Evolutionary conservation across 345 rosid species (phyloP).

Genomic region (Camelina hispida): DNA sequence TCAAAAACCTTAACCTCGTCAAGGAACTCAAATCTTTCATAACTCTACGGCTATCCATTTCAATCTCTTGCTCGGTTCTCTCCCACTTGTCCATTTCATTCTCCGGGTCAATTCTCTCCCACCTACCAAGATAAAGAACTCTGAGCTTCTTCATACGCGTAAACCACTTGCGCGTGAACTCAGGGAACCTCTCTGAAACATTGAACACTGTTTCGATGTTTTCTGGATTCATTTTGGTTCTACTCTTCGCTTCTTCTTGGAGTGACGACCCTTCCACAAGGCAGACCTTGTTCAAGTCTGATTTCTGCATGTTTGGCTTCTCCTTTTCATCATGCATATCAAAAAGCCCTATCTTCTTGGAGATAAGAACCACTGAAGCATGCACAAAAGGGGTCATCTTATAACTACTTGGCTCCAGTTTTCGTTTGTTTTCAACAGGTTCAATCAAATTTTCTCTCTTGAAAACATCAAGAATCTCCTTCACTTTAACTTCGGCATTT

Average conservation of each 20-base stretch:
- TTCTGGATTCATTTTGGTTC: no score
- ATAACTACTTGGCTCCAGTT: conserved; percentile 36
- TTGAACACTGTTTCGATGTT: no score
- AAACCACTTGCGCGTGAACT: conserved; percentile 7
- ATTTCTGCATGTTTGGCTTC: conserved; percentile 17
- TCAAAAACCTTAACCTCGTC: background rate
- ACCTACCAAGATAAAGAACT: background rate
- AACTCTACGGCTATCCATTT: background rate
- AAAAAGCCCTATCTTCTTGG: conserved; percentile 10
- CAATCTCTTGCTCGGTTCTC: background rate
- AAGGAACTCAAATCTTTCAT: background rate
- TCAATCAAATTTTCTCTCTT: conserved; percentile 41
- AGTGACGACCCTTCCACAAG: conserved; percentile 39
- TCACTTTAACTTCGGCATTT: conserved; percentile 11
- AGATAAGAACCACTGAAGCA: conserved; percentile 45
- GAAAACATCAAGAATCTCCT: conserved; percentile 30
- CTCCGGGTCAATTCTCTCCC: background rate
- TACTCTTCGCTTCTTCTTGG: no score
- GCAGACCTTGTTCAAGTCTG: conserved; percentile 38
- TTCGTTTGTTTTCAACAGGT: conserved; percentile 42
- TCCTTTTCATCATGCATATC: conserved; percentile 13
- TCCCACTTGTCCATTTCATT: background rate
- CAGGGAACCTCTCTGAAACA: no score
- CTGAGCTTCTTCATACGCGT: background rate
- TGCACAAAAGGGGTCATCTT: conserved; percentile 54